Evolutionary conservation across 2,329 filamentous ascomycete genomes (phyloP).

Genomic region (Zymoseptoria passerinii): DNA sequence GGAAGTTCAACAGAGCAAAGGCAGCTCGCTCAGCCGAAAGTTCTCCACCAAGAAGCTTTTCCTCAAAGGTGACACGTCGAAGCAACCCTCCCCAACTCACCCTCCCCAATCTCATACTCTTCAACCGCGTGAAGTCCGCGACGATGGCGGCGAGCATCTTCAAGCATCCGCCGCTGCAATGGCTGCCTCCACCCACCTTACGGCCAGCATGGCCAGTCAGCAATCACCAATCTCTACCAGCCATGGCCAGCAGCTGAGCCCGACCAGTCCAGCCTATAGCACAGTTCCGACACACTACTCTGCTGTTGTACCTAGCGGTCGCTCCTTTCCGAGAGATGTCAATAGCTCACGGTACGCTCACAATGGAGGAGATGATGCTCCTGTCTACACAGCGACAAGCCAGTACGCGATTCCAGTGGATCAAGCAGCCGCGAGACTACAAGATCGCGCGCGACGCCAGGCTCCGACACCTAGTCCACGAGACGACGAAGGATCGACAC

Average conservation of each 20-base stretch:
- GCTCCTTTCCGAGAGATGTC: slow-evolving; percentile 26
- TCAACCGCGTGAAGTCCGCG: slow-evolving; percentile 25
- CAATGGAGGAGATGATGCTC: slow-evolving; percentile 19
- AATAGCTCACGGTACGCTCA: slow-evolving; percentile 13
- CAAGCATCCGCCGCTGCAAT: slow-evolving; percentile 45
- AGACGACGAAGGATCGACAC: slow-evolving; percentile 23
- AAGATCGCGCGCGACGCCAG: slow-evolving; percentile 23
- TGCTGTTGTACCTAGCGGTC: slow-evolving; percentile 9
- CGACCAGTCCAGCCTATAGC: slow-evolving; percentile 43
- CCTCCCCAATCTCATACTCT: slow-evolving; percentile 27
- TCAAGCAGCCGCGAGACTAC: slow-evolving; percentile 5
- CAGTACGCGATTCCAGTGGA: slow-evolving; percentile 19
- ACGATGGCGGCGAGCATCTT: slow-evolving; percentile 29
- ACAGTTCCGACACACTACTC: slow-evolving; percentile 22
- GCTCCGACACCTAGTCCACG: slow-evolving; percentile 25
- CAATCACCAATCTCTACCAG: slow-evolving; percentile 32
- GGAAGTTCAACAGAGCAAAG: slow-evolving; percentile 29
- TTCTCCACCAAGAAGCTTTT: slow-evolving; percentile 48
- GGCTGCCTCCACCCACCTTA: slow-evolving; percentile 44
- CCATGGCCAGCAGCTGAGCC: slow-evolving; percentile 35
- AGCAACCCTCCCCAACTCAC: slow-evolving; percentile 45
- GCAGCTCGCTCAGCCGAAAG: slow-evolving; percentile 43
- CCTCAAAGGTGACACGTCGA: slow-evolving; percentile 36
- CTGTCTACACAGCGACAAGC: slow-evolving; percentile 18
- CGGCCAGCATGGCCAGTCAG: slow-evolving; percentile 39